These are phyloP conservation scores for Avena insularis DNA, from an alignment of 176 grass and related monocot genomes.

Conservation along the genomic window DNA sequence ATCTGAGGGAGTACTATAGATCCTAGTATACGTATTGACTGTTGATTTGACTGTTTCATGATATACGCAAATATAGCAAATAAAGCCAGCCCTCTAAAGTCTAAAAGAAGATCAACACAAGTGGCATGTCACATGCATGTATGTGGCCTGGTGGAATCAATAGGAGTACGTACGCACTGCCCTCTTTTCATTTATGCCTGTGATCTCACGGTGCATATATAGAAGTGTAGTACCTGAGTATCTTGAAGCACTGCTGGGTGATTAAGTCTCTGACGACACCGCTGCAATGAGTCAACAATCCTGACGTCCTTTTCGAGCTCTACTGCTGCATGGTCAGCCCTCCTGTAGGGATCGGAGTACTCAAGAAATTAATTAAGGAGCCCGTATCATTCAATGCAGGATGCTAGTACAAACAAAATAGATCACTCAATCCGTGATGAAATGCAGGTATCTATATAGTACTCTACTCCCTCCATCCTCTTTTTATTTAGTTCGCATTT, in stretches of 20 bases:
- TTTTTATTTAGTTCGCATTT: no score
- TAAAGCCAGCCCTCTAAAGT: neutral
- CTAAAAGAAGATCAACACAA: neutral
- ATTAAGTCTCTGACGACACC: constrained; percentile 48
- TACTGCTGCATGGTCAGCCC: constrained; percentile 37
- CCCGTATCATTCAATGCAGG: constrained; percentile 27
- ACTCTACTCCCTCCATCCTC: no score
- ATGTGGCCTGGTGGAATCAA: neutral
- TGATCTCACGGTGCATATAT: constrained; percentile 16
- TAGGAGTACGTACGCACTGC: constrained; percentile 8
- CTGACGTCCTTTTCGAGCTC: constrained; percentile 28
- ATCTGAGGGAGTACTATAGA: neutral
- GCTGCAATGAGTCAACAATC: constrained; percentile 45
- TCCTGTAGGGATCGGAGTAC: constrained; percentile 19
- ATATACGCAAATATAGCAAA: neutral
- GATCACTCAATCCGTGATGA: constrained; percentile 15
- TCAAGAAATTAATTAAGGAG: constrained; percentile 37
- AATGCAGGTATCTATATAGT: neutral
- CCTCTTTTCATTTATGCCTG: constrained; percentile 23
- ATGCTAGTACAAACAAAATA: neutral
- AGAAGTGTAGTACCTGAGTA: constrained; percentile 55
- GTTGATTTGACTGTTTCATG: neutral
- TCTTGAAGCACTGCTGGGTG: constrained; percentile 40
- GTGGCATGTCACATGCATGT: neutral
- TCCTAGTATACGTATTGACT: neutral